Base-by-base conservation (phyloP, 2,329 filamentous ascomycete genomes). In the Ophiostoma ips region DNA sequence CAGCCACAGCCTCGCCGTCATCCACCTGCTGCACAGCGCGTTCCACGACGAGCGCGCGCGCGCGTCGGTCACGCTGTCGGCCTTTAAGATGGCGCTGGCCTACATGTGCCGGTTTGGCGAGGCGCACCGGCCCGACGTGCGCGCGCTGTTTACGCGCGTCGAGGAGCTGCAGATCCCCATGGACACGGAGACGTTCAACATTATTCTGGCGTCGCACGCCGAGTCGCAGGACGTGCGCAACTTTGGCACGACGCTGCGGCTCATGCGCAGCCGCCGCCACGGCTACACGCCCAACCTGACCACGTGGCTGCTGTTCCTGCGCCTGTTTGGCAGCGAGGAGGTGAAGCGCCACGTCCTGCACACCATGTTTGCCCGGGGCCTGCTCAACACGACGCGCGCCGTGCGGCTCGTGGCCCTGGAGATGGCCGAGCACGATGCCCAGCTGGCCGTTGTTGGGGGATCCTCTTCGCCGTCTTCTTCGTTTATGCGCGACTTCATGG, bases 291-390 rank as follows among this genome's bases (percentile, higher is more conserved):
- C 72, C 4, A 68, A 72, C 45, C 58, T 68, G 3, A 59, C 60
- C 15, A 75, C 73, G 0, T 76, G 73, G 73, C 55, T 69, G 3
- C 62, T 70, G 4, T 71, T 75, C 52, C 60, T 76, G 16, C 60
- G 63, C n/a, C 63, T 76, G 41, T 73, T 83, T 51, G 73, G 77
- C 60, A 73, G 73, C 11, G 78, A 81, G 58, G 71, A 76, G n/a
- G 67, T 71, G 46, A 65, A 66, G 48, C 66, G 67, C 21, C 68
- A 71, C 55, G 61, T 73, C 30, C 58, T 76, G 30, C 64, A 66
- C 12, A 62, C 64, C 51, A 75, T 76, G 71, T 63, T 69, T 50
- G 59, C 65, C 34, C 62, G 66, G 16, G 68, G 68, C 21, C 62
- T 74, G 46, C 62, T 76, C 37, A 58, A 64, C 8, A 62, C 66